Percentiles rank a stretch among this genome's conserved stretches.
Evolutionary conservation across 305 asterid genomes (phyloP).

Genomic region (Ajuga reptans): DNA sequence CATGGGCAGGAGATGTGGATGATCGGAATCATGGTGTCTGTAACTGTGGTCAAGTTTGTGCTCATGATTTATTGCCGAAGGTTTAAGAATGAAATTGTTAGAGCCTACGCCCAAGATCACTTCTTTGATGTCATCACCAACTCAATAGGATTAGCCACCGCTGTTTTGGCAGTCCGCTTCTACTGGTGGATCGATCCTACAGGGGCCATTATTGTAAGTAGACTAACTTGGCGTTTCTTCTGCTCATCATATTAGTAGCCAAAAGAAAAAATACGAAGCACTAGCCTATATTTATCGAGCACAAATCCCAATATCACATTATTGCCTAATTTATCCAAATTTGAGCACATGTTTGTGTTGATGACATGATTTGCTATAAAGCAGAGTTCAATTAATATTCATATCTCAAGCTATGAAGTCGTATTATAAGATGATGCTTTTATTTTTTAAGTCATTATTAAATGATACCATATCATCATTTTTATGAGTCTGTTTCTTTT

Average conservation of each 20-base stretch:
- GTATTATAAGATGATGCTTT: too few species aligned
- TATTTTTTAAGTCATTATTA: too few species aligned
- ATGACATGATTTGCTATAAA: too few species aligned
- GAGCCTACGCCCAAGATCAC: conserved; percentile 93
- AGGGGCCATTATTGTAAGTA: conserved; percentile 69
- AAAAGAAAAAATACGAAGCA: too few species aligned
- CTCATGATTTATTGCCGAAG: conserved; percentile 77
- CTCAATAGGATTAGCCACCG: conserved; percentile 68
- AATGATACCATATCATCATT: too few species aligned
- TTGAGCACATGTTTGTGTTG: too few species aligned
- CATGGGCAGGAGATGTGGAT: conserved; percentile 73
- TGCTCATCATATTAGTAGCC: neutral
- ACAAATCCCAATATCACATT: too few species aligned
- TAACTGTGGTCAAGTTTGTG: conserved; percentile 61
- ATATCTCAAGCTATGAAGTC: too few species aligned
- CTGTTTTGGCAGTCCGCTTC: conserved; percentile 66
- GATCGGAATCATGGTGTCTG: conserved; percentile 85
- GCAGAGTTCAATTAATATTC: too few species aligned
- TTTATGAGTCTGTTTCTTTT: neutral
- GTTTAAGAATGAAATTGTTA: conserved; percentile 68
- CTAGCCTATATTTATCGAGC: too few species aligned
- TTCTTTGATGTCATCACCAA: conserved; percentile 86
- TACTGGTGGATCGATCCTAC: conserved; percentile 93
- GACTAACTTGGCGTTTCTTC: neutral
- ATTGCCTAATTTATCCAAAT: too few species aligned